Evolutionary conservation across 257 asterid species (phyloP).

Genomic region (Anisodus tanguticus): DNA sequence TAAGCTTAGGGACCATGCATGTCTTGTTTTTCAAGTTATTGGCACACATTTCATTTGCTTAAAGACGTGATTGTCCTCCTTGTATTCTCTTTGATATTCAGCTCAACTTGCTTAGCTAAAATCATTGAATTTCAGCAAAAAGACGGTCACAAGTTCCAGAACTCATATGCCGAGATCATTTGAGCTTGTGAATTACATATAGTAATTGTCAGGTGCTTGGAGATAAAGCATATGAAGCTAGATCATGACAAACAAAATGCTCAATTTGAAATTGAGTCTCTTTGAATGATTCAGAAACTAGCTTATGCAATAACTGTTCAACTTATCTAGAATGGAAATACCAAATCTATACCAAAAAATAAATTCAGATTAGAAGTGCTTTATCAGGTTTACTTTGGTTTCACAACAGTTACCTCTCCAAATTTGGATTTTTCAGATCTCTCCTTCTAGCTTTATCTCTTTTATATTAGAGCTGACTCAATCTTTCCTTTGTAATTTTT

Average conservation of each 20-base stretch:
- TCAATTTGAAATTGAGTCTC: not conserved
- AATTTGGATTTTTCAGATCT: not conserved
- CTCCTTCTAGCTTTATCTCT: constrained; percentile 6
- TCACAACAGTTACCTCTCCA: not conserved
- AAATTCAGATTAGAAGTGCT: constrained; percentile 1
- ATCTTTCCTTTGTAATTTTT: constrained; percentile 1
- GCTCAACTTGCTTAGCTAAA: constrained; percentile 14
- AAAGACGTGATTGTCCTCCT: constrained; percentile 1
- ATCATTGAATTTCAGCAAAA: not conserved
- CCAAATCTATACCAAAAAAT: not conserved
- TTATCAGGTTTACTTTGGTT: not conserved
- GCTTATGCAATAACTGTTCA: not conserved
- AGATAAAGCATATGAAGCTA: not conserved
- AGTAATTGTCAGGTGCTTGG: not conserved
- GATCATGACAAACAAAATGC: not conserved
- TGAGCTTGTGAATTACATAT: constrained; percentile 8
- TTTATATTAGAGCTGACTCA: not conserved
- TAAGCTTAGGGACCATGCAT: constrained; percentile 2
- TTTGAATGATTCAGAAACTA: not conserved
- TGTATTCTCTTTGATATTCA: constrained; percentile 19
- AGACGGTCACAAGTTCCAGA: not conserved
- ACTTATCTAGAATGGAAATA: not conserved
- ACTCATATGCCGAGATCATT: not conserved
- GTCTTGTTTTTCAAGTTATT: not conserved
- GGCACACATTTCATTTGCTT: not conserved